phyloP scores from a whole-genome alignment of 2,329 filamentous ascomycete genomes.

The Pestalotiopsis sp. region DNA sequence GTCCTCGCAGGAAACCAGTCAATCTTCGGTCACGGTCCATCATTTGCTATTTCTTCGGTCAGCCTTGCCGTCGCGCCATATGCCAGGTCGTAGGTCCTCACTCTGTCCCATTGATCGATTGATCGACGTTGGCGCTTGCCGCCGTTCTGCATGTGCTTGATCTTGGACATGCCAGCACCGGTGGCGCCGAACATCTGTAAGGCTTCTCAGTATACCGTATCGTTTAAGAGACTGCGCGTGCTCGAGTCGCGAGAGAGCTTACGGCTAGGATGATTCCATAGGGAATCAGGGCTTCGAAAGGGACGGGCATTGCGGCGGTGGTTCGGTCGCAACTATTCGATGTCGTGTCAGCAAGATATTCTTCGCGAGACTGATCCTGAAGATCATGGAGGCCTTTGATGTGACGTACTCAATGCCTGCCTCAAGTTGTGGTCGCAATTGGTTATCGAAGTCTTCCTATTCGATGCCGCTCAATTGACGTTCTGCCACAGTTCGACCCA shows the following conservation, averaged over 20 bases:
- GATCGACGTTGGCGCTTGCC: slow-evolving; percentile 64
- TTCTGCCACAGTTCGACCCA: not conserved
- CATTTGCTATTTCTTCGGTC: slow-evolving; percentile 46
- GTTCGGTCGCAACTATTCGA: slow-evolving; percentile 16
- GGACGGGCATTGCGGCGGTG: slow-evolving; percentile 57
- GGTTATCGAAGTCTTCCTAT: not conserved
- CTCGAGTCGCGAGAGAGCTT: slow-evolving; percentile 31
- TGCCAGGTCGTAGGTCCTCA: slow-evolving; percentile 34
- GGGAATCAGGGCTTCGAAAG: slow-evolving; percentile 66
- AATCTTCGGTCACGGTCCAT: slow-evolving; percentile 67
- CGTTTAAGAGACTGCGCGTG: not conserved
- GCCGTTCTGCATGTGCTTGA: slow-evolving; percentile 62
- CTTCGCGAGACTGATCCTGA: no score
- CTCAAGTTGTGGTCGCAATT: slow-evolving; percentile 11
- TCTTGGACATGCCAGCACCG: slow-evolving; percentile 59
- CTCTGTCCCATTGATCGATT: slow-evolving; percentile 66
- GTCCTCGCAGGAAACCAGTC: slow-evolving; percentile 61
- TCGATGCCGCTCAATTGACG: slow-evolving; percentile 1
- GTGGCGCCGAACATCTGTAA: slow-evolving; percentile 65
- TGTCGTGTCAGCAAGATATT: not conserved
- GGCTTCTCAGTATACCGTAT: slow-evolving; percentile 21
- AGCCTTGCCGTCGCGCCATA: slow-evolving; percentile 15
- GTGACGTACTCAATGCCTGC: slow-evolving; percentile 16
- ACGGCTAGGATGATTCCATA: slow-evolving; percentile 67
- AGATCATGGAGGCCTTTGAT: no score